Evolutionary conservation across 495 filamentous ascomycete species (phyloP).

Genomic region (Penicillium riverlandense): DNA sequence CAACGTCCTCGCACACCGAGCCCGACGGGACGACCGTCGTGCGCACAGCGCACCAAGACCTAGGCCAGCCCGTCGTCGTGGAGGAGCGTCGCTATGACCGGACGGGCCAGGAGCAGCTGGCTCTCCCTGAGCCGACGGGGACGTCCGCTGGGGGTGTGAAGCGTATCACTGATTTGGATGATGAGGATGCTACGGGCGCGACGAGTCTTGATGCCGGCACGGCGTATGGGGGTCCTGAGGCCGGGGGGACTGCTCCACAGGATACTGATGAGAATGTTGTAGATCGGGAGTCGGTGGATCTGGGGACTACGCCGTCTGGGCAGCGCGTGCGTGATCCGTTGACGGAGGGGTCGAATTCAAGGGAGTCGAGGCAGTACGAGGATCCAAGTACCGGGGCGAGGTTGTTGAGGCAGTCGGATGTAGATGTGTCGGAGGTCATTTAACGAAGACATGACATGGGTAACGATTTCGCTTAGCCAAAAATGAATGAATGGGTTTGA

Average conservation of each 20-base stretch:
- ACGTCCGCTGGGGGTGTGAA: constrained; percentile 17
- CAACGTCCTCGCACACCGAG: constrained; percentile 27
- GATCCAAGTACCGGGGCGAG: constrained; percentile 13
- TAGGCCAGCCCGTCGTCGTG: constrained; percentile 25
- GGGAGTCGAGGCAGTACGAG: constrained; percentile 3
- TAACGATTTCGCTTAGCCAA: neutral
- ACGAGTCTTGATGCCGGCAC: neutral
- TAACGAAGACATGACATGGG: neutral
- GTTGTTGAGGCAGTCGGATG: constrained; percentile 8
- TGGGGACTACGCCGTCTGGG: constrained; percentile 3
- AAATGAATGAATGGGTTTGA: neutral
- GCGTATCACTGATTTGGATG: constrained; percentile 24
- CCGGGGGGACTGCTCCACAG: neutral
- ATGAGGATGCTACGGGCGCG: constrained; percentile 5
- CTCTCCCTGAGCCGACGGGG: constrained; percentile 1
- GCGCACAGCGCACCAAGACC: constrained; percentile 29
- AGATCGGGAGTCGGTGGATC: constrained; percentile 2
- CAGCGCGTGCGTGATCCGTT: constrained; percentile 6
- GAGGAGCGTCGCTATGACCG: constrained; percentile 32
- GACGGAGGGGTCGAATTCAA: too few relatives aligned
- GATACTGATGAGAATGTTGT: constrained; percentile 5
- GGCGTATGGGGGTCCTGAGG: neutral
- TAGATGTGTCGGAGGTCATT: constrained; percentile 13
- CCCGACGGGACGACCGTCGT: constrained; percentile 30
- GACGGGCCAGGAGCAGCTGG: constrained; percentile 25